These are phyloP conservation scores for Alectoria sarmentosa DNA, from an alignment of 495 filamentous ascomycete genomes.

Conservation along the genomic window DNA sequence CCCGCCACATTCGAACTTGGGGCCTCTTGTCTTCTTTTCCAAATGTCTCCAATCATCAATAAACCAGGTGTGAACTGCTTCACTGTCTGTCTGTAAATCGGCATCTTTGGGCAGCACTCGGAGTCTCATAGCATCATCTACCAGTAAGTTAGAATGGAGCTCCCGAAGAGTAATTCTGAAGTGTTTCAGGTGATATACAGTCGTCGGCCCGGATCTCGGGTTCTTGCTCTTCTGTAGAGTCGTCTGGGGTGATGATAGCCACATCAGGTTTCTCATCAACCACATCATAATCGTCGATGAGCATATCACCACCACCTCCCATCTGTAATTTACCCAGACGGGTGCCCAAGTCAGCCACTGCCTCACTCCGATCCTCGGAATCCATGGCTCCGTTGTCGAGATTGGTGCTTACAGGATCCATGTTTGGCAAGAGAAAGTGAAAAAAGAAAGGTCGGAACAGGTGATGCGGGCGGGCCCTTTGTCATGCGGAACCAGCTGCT, in stretches of 20 bases:
- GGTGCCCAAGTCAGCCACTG: constrained; percentile 28
- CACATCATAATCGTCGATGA: constrained; percentile 60
- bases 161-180: not conserved
- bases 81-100: constrained; percentile 64
- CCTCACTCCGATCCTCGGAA: constrained; percentile 15
- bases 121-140: constrained; percentile 80
- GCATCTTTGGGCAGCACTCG: constrained; percentile 63
- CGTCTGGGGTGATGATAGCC: constrained; percentile 72
- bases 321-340: constrained; percentile 54
- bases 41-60: constrained; percentile 73
- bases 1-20: constrained; percentile 77
- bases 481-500: constrained; percentile 13
- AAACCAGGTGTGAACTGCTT: constrained; percentile 73
- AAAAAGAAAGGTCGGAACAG: constrained; percentile 10
- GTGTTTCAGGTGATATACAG: constrained; percentile 43
- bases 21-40: constrained; percentile 74
- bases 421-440: constrained; percentile 17
- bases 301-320: constrained; percentile 60
- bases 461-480: constrained; percentile 8
- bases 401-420: constrained; percentile 31
- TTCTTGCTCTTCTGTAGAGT: constrained; percentile 45
- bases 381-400: constrained; percentile 21
- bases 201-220: constrained; percentile 59
- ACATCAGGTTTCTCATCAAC: constrained; percentile 72
- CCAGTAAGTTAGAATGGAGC: constrained; percentile 20